Evolutionary conservation across 257 asterid species (phyloP).

Genomic region (Jasminum sambac): DNA sequence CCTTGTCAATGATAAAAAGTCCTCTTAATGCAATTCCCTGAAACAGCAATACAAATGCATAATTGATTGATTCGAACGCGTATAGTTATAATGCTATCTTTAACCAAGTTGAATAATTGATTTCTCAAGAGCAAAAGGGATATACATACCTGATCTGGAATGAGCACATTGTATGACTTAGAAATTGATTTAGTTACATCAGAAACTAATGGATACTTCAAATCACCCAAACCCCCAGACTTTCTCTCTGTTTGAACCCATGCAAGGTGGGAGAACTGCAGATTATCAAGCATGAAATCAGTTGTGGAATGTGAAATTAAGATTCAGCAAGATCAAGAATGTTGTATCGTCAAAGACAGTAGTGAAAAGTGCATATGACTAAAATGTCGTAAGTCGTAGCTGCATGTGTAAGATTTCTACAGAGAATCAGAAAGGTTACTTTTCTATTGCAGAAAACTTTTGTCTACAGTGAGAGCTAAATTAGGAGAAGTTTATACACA

Average conservation of each 20-base stretch:
- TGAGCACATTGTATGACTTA: slow-evolving; percentile 61
- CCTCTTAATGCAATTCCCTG: slow-evolving; percentile 98
- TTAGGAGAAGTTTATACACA: not conserved
- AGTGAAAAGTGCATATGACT: not conserved
- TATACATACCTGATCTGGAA: slow-evolving; percentile 69
- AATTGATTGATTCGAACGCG: too few species aligned
- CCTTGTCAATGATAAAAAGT: slow-evolving; percentile 94
- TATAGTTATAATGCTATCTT: not conserved
- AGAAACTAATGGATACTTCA: slow-evolving; percentile 80
- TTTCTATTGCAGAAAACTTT: not conserved
- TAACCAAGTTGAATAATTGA: not conserved
- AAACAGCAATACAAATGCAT: slow-evolving; percentile 21
- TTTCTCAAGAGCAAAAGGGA: not conserved
- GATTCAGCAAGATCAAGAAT: not conserved
- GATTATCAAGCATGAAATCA: slow-evolving; percentile 20
- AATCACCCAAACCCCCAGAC: slow-evolving; percentile 94
- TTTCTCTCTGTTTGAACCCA: slow-evolving; percentile 99
- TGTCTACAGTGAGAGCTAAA: not conserved
- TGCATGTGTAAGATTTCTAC: not conserved
- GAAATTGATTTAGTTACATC: slow-evolving; percentile 86
- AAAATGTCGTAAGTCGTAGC: not conserved
- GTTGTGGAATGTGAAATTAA: not conserved
- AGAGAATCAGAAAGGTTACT: not conserved
- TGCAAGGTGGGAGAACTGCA: slow-evolving; percentile 73
- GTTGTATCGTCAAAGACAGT: not conserved